A percentile compares a stretch with the other conserved stretches of the same genome.
Conservation (phyloP, 2,329 filamentous ascomycete genomes). For the Periconia sp. region DNA sequence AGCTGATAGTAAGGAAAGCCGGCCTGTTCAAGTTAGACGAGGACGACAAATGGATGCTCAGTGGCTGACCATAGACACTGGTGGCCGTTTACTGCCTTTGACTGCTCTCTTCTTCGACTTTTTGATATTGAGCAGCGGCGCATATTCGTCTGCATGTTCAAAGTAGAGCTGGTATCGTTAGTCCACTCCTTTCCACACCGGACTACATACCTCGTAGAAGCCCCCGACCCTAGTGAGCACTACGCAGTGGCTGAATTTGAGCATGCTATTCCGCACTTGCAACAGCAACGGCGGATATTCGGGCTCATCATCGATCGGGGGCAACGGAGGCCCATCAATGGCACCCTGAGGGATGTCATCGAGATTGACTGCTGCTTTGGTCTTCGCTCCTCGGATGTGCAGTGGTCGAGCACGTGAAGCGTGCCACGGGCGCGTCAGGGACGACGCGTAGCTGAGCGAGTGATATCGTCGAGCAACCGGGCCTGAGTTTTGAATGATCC, state of each 20-base stretch:
- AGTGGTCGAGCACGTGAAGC: slow-evolving; percentile 28
- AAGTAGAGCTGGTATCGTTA: slow-evolving; percentile 69
- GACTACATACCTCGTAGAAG: slow-evolving; percentile 76
- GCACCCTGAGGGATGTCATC: slow-evolving; percentile 59
- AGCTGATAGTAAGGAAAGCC: slow-evolving; percentile 94
- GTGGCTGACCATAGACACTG: slow-evolving; percentile 74
- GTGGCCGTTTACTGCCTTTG: slow-evolving; percentile 55
- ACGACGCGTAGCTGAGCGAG: not conserved
- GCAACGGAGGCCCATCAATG: slow-evolving; percentile 48
- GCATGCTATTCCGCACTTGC: slow-evolving; percentile 86
- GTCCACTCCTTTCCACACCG: not conserved
- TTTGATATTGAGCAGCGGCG: slow-evolving; percentile 84
- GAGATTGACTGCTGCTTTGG: slow-evolving; percentile 35
- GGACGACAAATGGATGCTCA: not conserved
- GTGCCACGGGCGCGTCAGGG: slow-evolving; percentile 28
- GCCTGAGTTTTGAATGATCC: not conserved
- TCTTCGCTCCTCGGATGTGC: slow-evolving; percentile 45
- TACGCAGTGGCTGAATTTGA: slow-evolving; percentile 86
- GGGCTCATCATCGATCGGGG: slow-evolving; percentile 49
- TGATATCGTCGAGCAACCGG: not conserved
- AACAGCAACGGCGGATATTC: slow-evolving; percentile 85
- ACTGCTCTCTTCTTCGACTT: slow-evolving; percentile 74
- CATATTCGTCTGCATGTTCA: slow-evolving; percentile 88
- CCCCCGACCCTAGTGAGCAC: slow-evolving; percentile 88
- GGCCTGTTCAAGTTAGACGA: slow-evolving; percentile 54